phyloP scores from a whole-genome alignment of 352 stramenopile species.

The Globisporangium ultimum region DNA sequence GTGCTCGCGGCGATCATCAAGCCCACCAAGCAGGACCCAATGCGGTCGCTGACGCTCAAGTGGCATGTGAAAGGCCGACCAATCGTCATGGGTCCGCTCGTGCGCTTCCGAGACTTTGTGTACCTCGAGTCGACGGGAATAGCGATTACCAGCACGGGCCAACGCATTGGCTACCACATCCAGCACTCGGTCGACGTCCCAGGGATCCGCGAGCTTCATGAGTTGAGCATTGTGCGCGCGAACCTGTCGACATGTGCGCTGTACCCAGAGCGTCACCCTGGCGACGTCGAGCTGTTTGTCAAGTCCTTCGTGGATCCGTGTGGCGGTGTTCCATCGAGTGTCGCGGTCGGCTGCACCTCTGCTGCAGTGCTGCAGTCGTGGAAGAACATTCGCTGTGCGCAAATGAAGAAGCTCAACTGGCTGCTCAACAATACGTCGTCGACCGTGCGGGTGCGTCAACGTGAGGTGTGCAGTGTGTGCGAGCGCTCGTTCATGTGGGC shows the following conservation, averaged over 20 bases:
- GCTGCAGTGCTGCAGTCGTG: neutral
- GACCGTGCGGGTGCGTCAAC: conserved; percentile 1
- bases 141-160: conserved; percentile 10
- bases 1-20: conserved; percentile 19
- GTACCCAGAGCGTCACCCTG: conserved; percentile 18
- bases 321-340: neutral
- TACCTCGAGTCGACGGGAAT: conserved; percentile 22
- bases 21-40: conserved; percentile 16
- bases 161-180: conserved; percentile 15
- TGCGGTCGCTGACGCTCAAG: conserved; percentile 16
- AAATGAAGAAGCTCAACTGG: conserved; percentile 9
- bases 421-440: conserved; percentile 10
- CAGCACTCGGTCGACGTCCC: conserved; percentile 9
- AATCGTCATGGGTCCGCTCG: conserved; percentile 18
- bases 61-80: conserved; percentile 25
- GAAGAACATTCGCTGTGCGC: conserved; percentile 1
- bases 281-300: conserved; percentile 13
- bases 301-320: neutral
- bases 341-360: neutral
- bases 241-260: conserved; percentile 25
- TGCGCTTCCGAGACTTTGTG: conserved; percentile 27
- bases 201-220: neutral
- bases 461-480: conserved; percentile 3
- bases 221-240: conserved; percentile 15
- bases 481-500: neutral